Conservation (phyloP, 2,329 filamentous ascomycete species). For the Hypoxylon sp. region DNA sequence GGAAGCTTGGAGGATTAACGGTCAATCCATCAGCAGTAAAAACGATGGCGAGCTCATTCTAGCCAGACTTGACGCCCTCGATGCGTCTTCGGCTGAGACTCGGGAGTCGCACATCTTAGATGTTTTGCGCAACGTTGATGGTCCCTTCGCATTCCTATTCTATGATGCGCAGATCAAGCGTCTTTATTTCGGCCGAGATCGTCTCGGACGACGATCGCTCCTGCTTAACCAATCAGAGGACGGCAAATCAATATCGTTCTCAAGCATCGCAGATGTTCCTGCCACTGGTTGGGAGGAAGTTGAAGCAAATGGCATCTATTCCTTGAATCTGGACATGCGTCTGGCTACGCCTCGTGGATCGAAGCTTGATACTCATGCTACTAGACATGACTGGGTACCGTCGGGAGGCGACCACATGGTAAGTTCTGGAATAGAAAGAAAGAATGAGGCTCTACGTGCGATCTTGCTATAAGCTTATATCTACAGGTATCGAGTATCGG, state of each 20-base stretch:
- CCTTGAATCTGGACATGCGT: slow-evolving; percentile 66
- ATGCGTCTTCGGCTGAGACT: slow-evolving; percentile 47
- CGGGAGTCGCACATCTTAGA: slow-evolving; percentile 60
- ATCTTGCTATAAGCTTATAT: slow-evolving; percentile 60
- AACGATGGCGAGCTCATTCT: slow-evolving; percentile 83
- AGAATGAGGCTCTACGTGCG: slow-evolving; percentile 30
- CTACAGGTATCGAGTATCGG: slow-evolving; percentile 68
- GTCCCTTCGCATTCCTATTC: slow-evolving; percentile 92
- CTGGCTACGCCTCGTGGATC: slow-evolving; percentile 21
- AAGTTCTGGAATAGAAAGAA: slow-evolving; percentile 53
- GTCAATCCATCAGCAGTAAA: slow-evolving; percentile 71
- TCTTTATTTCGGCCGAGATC: slow-evolving; percentile 88
- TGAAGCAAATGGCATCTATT: slow-evolving; percentile 85
- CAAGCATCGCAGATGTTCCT: slow-evolving; percentile 75
- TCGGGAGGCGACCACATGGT: slow-evolving; percentile 60
- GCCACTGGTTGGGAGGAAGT: slow-evolving; percentile 80
- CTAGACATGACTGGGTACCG: slow-evolving; percentile 56
- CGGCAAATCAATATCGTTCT: slow-evolving; percentile 69
- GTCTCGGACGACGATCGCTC: slow-evolving; percentile 87
- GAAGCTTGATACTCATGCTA: slow-evolving; percentile 35
- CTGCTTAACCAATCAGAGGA: slow-evolving; percentile 68
- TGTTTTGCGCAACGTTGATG: slow-evolving; percentile 74
- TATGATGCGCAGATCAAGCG: slow-evolving; percentile 74
- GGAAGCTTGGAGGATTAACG: slow-evolving; percentile 86
- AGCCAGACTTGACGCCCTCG: slow-evolving; percentile 56